Conservation (phyloP, 495 filamentous ascomycete genomes). For the Echria macrotheca region DNA sequence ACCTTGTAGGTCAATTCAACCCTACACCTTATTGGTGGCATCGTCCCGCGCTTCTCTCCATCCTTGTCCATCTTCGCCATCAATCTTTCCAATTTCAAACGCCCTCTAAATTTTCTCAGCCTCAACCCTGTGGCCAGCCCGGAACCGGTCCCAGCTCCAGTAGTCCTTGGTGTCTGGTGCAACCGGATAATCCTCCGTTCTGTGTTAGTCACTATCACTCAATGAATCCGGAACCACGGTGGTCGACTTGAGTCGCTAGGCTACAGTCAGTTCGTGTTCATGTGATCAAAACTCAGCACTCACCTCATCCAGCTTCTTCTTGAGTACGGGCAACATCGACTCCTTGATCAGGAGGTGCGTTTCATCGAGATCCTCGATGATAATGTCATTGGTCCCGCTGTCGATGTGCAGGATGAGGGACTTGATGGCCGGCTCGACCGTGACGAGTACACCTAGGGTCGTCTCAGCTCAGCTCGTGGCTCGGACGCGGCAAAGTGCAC, state of each 20-base stretch:
- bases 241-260: slow-evolving; percentile 38
- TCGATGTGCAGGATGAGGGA: slow-evolving; percentile 59
- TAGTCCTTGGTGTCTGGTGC: too few species aligned
- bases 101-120: too few species aligned
- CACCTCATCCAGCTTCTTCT: slow-evolving; percentile 55
- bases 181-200: too few species aligned
- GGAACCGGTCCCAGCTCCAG: too few species aligned
- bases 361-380: slow-evolving; percentile 70
- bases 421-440: slow-evolving; percentile 62
- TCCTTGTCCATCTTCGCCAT: too few species aligned
- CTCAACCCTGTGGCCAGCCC: too few species aligned
- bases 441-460: slow-evolving; percentile 60
- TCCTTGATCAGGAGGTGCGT: slow-evolving; percentile 69
- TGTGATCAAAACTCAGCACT: too few species aligned
- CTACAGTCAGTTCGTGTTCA: too few species aligned
- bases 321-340: slow-evolving; percentile 55
- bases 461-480: neutral
- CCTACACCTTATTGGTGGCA: too few species aligned
- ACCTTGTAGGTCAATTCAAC: too few species aligned
- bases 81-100: too few species aligned
- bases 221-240: slow-evolving; percentile 11
- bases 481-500: neutral
- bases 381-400: slow-evolving; percentile 46
- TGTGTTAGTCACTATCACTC: neutral
- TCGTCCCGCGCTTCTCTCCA: too few species aligned